These are phyloP conservation scores for Ogataea glucozyma DNA, from an alignment of 805 yeast species.

Conservation along the genomic window DNA sequence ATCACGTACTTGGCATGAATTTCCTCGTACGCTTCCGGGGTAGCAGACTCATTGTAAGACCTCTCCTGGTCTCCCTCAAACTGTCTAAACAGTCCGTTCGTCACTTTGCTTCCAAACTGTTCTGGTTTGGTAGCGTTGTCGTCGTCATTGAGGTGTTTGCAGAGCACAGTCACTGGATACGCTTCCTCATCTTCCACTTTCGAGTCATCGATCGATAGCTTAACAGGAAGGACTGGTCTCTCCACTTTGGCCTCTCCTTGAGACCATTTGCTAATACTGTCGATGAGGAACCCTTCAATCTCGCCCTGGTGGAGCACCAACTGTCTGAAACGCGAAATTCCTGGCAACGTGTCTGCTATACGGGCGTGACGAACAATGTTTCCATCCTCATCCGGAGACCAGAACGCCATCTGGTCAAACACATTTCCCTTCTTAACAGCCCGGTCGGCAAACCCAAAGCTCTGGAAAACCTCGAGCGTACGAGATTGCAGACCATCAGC, in stretches of 20 bases:
- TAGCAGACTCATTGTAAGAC: conserved; percentile 15
- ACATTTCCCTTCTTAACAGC: conserved; percentile 31
- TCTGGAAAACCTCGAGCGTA: conserved; percentile 33
- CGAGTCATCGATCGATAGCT: conserved; percentile 22
- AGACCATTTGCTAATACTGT: conserved; percentile 27
- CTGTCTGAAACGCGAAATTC: conserved; percentile 33
- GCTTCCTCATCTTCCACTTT: conserved; percentile 40
- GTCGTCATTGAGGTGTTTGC: conserved; percentile 21
- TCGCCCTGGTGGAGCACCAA: conserved; percentile 36
- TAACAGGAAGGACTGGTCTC: conserved; percentile 24
- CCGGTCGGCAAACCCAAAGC: conserved; percentile 31
- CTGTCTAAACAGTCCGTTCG: conserved; percentile 29
- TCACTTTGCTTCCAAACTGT: conserved; percentile 8
- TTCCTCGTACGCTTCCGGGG: conserved; percentile 17
- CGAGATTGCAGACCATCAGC: conserved; percentile 39
- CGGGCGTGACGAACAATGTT: conserved; percentile 29
- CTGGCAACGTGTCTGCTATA: conserved; percentile 32
- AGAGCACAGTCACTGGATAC: conserved; percentile 39
- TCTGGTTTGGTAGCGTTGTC: conserved; percentile 13
- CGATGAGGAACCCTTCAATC: conserved; percentile 32
- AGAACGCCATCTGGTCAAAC: conserved; percentile 35
- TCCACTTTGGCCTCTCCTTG: conserved; percentile 21
- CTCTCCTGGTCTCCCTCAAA: conserved; percentile 32
- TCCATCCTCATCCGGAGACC: conserved; percentile 33
- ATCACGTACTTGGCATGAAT: conserved; percentile 36